Conservation (phyloP, 2,329 filamentous ascomycete genomes). For the Chalara sp. region DNA sequence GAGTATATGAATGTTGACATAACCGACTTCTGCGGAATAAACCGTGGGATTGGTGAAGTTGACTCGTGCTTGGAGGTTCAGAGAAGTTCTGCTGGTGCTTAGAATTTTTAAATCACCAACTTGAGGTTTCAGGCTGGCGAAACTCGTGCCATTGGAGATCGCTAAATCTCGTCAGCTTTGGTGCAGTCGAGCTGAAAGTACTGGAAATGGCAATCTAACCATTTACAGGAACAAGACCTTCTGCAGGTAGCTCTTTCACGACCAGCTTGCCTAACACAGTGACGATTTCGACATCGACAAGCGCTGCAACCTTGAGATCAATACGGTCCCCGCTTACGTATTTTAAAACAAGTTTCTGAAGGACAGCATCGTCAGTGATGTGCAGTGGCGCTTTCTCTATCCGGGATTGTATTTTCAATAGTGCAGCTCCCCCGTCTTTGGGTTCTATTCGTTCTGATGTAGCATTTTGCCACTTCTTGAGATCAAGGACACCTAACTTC, state of each 20-base stretch:
- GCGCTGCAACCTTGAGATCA: conserved; percentile 67
- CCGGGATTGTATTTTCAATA: conserved; percentile 66
- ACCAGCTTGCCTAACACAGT: conserved; percentile 77
- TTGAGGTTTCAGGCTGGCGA: conserved; percentile 48
- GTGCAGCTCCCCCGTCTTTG: conserved; percentile 48
- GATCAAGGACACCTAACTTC: conserved; percentile 74
- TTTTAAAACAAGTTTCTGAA: conserved; percentile 73
- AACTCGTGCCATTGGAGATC: conserved; percentile 43
- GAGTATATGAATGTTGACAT: conserved; percentile 67
- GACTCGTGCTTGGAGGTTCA: conserved; percentile 64
- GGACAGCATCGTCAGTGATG: conserved; percentile 72
- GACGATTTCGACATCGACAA: conserved; percentile 74
- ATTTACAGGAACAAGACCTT: conserved; percentile 85
- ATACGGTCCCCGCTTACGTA: conserved; percentile 70
- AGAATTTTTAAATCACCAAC: conserved; percentile 66
- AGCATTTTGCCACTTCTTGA: conserved; percentile 77
- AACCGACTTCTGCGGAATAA: conserved; percentile 79
- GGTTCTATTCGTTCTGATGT: conserved; percentile 66
- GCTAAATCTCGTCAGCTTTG: conserved; percentile 39
- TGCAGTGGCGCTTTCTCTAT: conserved; percentile 75
- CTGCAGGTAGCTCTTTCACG: conserved; percentile 75
- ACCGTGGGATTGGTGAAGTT: conserved; percentile 88
- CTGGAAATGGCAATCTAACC: conserved; percentile 66
- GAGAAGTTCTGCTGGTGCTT: conserved; percentile 63
- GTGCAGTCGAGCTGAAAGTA: conserved; percentile 27